A percentile compares a stretch with the other conserved stretches of the same genome.
phyloP scores from a whole-genome alignment of 148 eudicot genomes.

The Arbutus unedo region DNA sequence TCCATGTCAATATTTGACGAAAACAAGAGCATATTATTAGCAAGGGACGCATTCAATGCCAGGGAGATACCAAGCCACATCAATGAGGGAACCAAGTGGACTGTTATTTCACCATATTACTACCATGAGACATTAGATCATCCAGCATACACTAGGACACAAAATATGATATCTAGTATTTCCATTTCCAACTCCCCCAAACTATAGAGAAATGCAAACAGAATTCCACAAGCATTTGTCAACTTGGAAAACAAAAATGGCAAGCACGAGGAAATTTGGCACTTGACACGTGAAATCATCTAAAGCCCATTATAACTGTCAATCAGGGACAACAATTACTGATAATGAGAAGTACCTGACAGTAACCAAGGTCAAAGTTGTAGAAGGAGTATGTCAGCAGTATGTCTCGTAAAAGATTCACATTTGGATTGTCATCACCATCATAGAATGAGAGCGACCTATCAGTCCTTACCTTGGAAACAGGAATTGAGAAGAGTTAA shows the following conservation, averaged over 20 bases:
- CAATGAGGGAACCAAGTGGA: not conserved
- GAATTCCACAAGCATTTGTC: not conserved
- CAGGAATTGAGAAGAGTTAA: slow-evolving; percentile 14
- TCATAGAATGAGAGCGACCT: slow-evolving; percentile 81
- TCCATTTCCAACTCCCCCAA: not conserved
- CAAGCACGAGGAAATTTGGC: slow-evolving; percentile 1
- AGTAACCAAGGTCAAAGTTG: slow-evolving; percentile 98
- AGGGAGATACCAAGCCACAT: not conserved
- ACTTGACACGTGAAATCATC: not conserved
- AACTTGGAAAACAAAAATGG: not conserved
- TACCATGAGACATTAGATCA: not conserved
- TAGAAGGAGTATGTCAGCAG: slow-evolving; percentile 92
- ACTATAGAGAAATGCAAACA: not conserved
- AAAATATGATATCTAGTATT: not conserved
- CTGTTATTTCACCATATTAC: not conserved
- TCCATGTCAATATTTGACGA: slow-evolving; percentile 7
- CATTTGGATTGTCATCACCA: slow-evolving; percentile 89
- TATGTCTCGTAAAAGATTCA: slow-evolving; percentile 69
- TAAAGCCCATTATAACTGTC: not conserved
- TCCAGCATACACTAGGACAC: not conserved
- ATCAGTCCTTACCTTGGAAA: slow-evolving; percentile 84
- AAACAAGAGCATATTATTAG: not conserved
- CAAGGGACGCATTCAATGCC: not conserved
- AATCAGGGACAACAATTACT: not conserved
- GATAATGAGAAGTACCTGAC: slow-evolving; percentile 62